Evolutionary conservation across 139 green algal genomes (phyloP).

Genomic region (Tetraselmis striata): DNA sequence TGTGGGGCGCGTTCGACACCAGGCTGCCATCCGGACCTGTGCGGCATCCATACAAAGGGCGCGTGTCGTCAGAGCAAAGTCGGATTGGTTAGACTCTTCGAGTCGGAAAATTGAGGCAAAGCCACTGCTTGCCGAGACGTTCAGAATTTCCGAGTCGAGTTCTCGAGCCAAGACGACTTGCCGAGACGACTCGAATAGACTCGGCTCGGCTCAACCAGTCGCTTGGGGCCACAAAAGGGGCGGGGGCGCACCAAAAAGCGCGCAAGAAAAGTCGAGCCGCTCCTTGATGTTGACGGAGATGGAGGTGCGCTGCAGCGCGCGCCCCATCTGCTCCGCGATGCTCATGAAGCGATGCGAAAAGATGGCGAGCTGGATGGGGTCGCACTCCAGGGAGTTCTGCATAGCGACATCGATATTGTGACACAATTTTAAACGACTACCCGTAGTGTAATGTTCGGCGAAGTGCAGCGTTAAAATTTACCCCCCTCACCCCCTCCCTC

Average conservation of each 20-base stretch:
- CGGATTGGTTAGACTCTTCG: constrained; percentile 22
- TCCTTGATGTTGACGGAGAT: constrained; percentile 99
- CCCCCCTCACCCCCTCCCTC: too few relatives aligned
- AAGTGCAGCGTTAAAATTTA: too few relatives aligned
- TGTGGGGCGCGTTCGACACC: constrained; percentile 96
- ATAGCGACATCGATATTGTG: background rate
- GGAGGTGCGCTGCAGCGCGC: constrained; percentile 85
- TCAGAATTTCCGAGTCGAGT: too few relatives aligned
- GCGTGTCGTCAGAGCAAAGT: background rate
- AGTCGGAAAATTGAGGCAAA: too few relatives aligned
- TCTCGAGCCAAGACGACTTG: too few relatives aligned
- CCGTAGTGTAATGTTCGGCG: too few relatives aligned
- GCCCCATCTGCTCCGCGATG: constrained; percentile 98
- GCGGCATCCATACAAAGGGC: background rate
- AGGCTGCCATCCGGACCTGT: constrained; percentile 66
- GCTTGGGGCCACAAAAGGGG: background rate
- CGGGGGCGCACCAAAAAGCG: constrained; percentile 57
- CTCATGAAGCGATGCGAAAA: constrained; percentile 98
- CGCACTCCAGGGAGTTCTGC: constrained; percentile 29
- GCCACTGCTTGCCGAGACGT: too few relatives aligned
- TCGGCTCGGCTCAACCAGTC: too few relatives aligned
- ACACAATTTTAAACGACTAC: too few relatives aligned
- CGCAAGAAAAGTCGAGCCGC: constrained; percentile 94
- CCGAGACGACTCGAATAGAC: too few relatives aligned
- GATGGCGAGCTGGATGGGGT: constrained; percentile 92